phyloP scores from a whole-genome alignment of 2,329 filamentous ascomycete genomes.

The Pseudopyricularia cyperi region DNA sequence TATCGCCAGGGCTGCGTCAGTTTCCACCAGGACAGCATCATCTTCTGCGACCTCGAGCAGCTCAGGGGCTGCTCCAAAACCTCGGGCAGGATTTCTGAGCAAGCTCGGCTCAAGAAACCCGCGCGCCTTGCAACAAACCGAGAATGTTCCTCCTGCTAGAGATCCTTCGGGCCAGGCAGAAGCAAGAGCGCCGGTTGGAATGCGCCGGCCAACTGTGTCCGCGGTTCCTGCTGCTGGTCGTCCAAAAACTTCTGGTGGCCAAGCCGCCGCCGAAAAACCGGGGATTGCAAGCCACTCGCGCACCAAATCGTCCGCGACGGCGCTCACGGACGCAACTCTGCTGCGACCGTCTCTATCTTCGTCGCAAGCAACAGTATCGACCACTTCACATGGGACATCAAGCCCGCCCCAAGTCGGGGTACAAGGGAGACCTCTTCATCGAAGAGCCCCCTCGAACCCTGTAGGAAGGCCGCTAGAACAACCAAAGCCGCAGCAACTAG shows the following conservation, averaged over 20 bases:
- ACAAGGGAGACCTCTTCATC: constrained; percentile 4
- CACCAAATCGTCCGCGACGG: constrained; percentile 26
- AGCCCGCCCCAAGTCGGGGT: constrained; percentile 6
- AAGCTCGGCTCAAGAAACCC: not conserved
- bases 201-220: constrained; percentile 8
- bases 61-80: not conserved
- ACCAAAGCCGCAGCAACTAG: not conserved
- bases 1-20: constrained; percentile 9
- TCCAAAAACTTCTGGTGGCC: constrained; percentile 15
- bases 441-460: constrained; percentile 6
- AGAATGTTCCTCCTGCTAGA: not conserved
- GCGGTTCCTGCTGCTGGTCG: constrained; percentile 6
- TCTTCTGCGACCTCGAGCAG: not conserved
- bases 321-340: constrained; percentile 22
- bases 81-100: not conserved
- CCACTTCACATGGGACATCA: constrained; percentile 5
- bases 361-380: constrained; percentile 6
- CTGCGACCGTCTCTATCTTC: constrained; percentile 22
- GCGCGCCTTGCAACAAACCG: not conserved
- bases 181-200: constrained; percentile 1
- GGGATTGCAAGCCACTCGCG: constrained; percentile 17
- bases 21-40: constrained; percentile 9
- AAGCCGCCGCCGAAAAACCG: constrained; percentile 8
- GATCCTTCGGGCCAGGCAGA: not conserved
- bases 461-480: not conserved